Evolutionary conservation across 768 basidiomycete genomes (phyloP).

Genomic region (Gloeostereum incarnatum): DNA sequence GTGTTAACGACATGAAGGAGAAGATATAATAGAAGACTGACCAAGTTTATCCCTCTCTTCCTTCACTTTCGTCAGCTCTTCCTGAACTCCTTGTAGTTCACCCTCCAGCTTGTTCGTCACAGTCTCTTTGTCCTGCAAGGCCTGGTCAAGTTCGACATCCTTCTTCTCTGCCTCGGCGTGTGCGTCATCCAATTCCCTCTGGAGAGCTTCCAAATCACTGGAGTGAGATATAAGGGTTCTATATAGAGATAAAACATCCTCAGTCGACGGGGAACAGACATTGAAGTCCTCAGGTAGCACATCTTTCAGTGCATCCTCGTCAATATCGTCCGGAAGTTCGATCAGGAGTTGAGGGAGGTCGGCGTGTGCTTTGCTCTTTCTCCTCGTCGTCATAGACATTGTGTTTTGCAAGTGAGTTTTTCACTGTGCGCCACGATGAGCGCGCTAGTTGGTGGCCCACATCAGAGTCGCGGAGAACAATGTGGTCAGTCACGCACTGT

Average conservation of each 20-base stretch:
- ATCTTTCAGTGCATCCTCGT: slow-evolving; percentile 46
- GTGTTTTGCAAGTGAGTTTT: no score
- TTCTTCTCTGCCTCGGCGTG: slow-evolving; percentile 61
- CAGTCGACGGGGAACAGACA: slow-evolving; percentile 45
- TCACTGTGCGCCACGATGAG: no score
- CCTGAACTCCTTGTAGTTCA: slow-evolving; percentile 39
- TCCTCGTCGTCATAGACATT: no score
- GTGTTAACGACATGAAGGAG: slow-evolving; percentile 9
- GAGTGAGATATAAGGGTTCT: slow-evolving; percentile 49
- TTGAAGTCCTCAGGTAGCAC: slow-evolving; percentile 57
- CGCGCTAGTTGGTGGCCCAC: no score
- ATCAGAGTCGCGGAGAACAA: no score
- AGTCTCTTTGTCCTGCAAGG: slow-evolving; percentile 69
- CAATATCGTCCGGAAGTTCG: slow-evolving; percentile 57
- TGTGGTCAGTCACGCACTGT: no score
- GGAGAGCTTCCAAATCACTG: slow-evolving; percentile 41
- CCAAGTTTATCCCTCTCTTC: slow-evolving; percentile 60
- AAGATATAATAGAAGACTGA: slow-evolving; percentile 21
- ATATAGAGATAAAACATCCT: slow-evolving; percentile 55
- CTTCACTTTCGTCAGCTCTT: slow-evolving; percentile 47
- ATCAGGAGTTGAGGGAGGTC: no score
- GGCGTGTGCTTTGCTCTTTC: no score
- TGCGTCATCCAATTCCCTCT: slow-evolving; percentile 61
- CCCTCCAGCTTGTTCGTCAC: slow-evolving; percentile 46
- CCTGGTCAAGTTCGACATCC: slow-evolving; percentile 80